phyloP scores from a whole-genome alignment of 225 moss, liverwort and hornwort genomes.

The Physcomitrellopsis africana region DNA sequence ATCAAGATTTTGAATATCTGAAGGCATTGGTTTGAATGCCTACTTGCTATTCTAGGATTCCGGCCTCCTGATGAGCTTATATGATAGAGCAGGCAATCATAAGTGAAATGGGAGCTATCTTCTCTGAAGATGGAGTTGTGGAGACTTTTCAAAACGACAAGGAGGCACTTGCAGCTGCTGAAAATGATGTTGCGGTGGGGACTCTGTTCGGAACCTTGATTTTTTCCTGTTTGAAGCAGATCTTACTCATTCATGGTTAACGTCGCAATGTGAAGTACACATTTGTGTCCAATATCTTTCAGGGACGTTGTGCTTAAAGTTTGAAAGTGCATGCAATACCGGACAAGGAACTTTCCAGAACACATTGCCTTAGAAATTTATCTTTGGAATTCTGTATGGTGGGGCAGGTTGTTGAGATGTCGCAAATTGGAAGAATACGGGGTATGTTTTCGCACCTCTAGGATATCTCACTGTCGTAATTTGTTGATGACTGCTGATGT shows the following conservation, averaged over 20 bases:
- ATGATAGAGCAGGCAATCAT: conserved; percentile 66
- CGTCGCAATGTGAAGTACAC: not conserved
- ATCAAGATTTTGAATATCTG: not conserved
- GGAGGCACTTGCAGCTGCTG: conserved; percentile 75
- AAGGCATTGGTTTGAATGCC: conserved; percentile 7
- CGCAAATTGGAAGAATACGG: conserved; percentile 91
- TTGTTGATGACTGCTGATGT: not conserved
- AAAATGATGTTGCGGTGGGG: conserved; percentile 74
- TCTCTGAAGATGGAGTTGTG: conserved; percentile 67
- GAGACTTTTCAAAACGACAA: conserved; percentile 84
- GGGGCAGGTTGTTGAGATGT: conserved; percentile 87
- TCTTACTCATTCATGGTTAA: not conserved
- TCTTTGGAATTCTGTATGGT: conserved; percentile 13
- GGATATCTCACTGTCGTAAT: not conserved
- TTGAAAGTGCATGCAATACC: not conserved
- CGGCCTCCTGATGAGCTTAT: conserved; percentile 4
- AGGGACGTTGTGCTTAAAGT: not conserved
- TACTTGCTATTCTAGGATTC: not conserved
- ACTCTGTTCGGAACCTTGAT: conserved; percentile 9
- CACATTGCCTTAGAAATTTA: conserved; percentile 15
- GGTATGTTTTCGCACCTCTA: conserved; percentile 46
- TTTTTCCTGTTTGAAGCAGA: conserved; percentile 16
- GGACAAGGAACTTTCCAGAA: not conserved
- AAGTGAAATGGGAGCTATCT: conserved; percentile 80
- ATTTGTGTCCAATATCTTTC: not conserved